Evolutionary conservation across 768 basidiomycete species (phyloP).

Genomic region (Krasilnikovozyma curviuscula): DNA sequence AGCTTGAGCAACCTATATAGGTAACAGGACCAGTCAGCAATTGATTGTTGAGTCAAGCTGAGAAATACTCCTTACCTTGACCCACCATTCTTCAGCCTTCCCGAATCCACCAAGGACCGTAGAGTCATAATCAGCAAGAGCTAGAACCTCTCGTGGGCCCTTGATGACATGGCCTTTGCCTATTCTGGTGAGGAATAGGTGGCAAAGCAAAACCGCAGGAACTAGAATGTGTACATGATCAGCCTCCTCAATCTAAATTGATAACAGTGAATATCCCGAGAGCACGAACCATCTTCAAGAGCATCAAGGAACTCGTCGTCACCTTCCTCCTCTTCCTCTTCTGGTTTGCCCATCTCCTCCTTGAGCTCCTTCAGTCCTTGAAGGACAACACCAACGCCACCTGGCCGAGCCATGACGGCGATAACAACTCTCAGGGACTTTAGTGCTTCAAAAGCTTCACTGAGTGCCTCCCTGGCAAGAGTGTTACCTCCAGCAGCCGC

Average conservation of each 20-base stretch:
- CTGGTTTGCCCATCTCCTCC: neutral
- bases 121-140: neutral
- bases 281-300: constrained; percentile 11
- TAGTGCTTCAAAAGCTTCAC: constrained; percentile 9
- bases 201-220: constrained; percentile 9
- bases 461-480: constrained; percentile 10
- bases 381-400: constrained; percentile 3
- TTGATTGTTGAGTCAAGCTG: too few relatives aligned
- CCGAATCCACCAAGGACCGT: constrained; percentile 5
- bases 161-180: neutral
- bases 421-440: constrained; percentile 7
- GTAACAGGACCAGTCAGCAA: too few relatives aligned
- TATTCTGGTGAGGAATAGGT: constrained; percentile 2
- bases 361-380: constrained; percentile 10
- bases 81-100: constrained; percentile 9
- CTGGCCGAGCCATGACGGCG: neutral
- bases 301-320: constrained; percentile 6
- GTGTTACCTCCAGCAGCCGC: constrained; percentile 1
- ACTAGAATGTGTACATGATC: too few relatives aligned
- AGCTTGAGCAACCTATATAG: too few relatives aligned
- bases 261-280: too few relatives aligned
- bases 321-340: neutral
- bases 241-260: too few relatives aligned
- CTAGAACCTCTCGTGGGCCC: neutral
- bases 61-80: too few relatives aligned